Evolutionary conservation across 352 stramenopile genomes (phyloP).

Genomic region (Phytophthora tentaculata): DNA sequence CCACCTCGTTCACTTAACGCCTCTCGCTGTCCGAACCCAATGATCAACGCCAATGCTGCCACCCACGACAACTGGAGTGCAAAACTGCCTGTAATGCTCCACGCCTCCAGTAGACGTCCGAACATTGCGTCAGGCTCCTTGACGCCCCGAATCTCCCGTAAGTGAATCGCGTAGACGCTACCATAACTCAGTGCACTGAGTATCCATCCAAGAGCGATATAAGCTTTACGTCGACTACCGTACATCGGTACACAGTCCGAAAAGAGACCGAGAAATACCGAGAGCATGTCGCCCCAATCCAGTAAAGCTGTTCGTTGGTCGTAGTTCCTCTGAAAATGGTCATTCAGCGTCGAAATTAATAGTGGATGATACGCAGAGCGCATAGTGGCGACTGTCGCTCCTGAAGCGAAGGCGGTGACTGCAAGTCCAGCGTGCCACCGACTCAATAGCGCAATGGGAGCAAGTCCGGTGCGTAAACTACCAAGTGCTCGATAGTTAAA

Average conservation of each 20-base stretch:
- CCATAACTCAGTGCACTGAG: slow-evolving; percentile 29
- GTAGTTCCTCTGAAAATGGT: slow-evolving; percentile 45
- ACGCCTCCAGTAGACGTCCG: slow-evolving; percentile 35
- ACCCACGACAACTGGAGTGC: slow-evolving; percentile 52
- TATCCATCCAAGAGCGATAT: slow-evolving; percentile 83
- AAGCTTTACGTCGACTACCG: slow-evolving; percentile 85
- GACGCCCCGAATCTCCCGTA: slow-evolving; percentile 7
- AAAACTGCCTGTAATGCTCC: slow-evolving; percentile 43
- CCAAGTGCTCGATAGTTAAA: slow-evolving; percentile 60
- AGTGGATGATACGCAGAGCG: slow-evolving; percentile 47
- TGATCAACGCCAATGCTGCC: slow-evolving; percentile 45
- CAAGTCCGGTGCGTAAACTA: slow-evolving; percentile 50
- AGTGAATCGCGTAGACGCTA: slow-evolving; percentile 19
- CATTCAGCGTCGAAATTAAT: slow-evolving; percentile 50
- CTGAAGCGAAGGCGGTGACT: slow-evolving; percentile 37
- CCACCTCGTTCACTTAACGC: slow-evolving; percentile 50
- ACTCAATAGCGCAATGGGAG: slow-evolving; percentile 43
- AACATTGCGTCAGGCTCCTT: slow-evolving; percentile 17
- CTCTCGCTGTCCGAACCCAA: slow-evolving; percentile 65
- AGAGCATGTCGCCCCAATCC: slow-evolving; percentile 74
- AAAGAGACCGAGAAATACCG: slow-evolving; percentile 86
- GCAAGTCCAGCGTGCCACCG: slow-evolving; percentile 47
- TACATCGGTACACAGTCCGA: slow-evolving; percentile 85
- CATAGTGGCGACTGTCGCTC: slow-evolving; percentile 41
- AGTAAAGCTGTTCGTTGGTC: slow-evolving; percentile 43